Evolutionary conservation across 169 alveolate species (phyloP).

Genomic region (Plasmodium fragile): DNA sequence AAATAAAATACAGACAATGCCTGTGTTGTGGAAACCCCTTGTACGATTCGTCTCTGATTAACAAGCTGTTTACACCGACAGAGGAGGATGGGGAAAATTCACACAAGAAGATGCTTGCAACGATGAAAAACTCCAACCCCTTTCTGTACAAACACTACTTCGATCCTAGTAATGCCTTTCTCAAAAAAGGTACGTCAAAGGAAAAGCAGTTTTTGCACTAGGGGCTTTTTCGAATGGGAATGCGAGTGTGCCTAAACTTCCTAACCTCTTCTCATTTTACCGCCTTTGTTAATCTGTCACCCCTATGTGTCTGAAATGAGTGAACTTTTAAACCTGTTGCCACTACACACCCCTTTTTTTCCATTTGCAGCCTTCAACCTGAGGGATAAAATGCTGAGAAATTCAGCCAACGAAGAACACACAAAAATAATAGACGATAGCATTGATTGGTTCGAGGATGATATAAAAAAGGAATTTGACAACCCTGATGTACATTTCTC

Average conservation of each 20-base stretch:
- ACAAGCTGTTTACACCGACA: neutral
- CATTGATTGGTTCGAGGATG: constrained; percentile 73
- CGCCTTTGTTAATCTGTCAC: neutral
- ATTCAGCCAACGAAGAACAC: constrained; percentile 40
- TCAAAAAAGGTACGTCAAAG: constrained; percentile 27
- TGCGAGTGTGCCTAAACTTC: neutral
- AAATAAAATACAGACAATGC: constrained; percentile 58
- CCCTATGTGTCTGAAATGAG: no score
- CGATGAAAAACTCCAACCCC: constrained; percentile 23
- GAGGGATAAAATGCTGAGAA: constrained; percentile 51
- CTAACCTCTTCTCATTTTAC: neutral
- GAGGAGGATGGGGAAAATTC: neutral
- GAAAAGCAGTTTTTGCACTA: neutral
- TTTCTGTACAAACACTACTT: constrained; percentile 40
- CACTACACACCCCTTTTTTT: neutral
- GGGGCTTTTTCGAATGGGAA: neutral
- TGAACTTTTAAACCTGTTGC: neutral
- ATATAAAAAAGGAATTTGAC: constrained; percentile 21
- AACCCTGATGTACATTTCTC: constrained; percentile 34
- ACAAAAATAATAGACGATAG: constrained; percentile 67
- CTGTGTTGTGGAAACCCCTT: constrained; percentile 33
- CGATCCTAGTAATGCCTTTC: constrained; percentile 16
- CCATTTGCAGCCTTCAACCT: constrained; percentile 15
- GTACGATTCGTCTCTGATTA: constrained; percentile 16
- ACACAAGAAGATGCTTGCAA: neutral